These are phyloP conservation scores for Batkoa obscura DNA, from an alignment of 371 early-diverging fungal species.

Conservation along the genomic window DNA sequence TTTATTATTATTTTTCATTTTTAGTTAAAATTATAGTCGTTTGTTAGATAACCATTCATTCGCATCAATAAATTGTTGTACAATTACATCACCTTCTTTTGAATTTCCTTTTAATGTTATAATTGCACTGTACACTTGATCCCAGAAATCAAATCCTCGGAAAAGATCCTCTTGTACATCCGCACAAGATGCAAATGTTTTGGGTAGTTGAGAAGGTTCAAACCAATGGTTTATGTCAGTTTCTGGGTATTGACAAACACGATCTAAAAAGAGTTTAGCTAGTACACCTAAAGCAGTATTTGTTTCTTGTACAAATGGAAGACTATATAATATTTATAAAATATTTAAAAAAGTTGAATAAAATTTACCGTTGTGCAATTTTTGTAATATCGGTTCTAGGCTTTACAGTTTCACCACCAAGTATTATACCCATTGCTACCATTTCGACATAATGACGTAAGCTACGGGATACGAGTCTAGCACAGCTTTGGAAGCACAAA, in stretches of 20 bases:
- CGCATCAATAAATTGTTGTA: conserved; percentile 20
- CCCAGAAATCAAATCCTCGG: conserved; percentile 29
- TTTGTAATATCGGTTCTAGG: conserved; percentile 27
- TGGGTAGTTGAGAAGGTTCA: conserved; percentile 7
- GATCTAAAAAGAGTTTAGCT: conserved; percentile 23
- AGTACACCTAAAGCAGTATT: conserved; percentile 32
- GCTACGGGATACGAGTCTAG: conserved; percentile 32
- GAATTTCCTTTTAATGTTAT: conserved; percentile 13
- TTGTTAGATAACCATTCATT: conserved; percentile 19
- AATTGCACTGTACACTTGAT: conserved; percentile 16
- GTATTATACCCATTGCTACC: conserved; percentile 28
- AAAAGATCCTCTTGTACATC: conserved; percentile 21
- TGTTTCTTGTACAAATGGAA: conserved; percentile 26
- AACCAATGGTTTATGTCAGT: background rate
- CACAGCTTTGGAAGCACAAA: conserved; percentile 48
- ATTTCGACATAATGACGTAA: conserved; percentile 41
- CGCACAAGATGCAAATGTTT: conserved; percentile 19
- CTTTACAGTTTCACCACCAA: conserved; percentile 25
- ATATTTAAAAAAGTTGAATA: background rate
- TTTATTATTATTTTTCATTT: too few species aligned
- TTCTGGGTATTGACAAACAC: conserved; percentile 6
- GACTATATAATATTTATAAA: conserved; percentile 11
- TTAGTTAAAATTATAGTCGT: background rate
- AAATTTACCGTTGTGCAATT: conserved; percentile 21
- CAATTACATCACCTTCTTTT: conserved; percentile 10